phyloP scores from a whole-genome alignment of 1,284 basidiomycete genomes.

The Chiua sp. region DNA sequence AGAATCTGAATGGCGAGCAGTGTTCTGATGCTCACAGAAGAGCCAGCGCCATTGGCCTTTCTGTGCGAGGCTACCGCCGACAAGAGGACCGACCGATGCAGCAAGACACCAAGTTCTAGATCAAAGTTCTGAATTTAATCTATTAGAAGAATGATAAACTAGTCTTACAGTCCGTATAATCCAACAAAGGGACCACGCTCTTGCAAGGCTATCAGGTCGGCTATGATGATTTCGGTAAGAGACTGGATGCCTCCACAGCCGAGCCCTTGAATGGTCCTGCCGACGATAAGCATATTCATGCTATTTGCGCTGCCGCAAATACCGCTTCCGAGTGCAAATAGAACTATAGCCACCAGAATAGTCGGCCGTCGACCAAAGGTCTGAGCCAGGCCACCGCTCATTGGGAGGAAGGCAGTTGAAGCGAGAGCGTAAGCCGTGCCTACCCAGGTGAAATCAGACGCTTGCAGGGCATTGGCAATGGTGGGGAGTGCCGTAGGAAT shows the following conservation, averaged over 20 bases:
- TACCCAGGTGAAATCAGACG: slow-evolving; percentile 42
- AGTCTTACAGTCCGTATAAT: slow-evolving; percentile 24
- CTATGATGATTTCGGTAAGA: slow-evolving; percentile 40
- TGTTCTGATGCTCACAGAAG: slow-evolving; percentile 11
- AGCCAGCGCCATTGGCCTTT: slow-evolving; percentile 21
- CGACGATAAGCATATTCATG: slow-evolving; percentile 45
- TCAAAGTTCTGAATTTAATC: too few relatives aligned
- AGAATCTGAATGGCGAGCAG: not conserved
- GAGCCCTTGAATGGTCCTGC: slow-evolving; percentile 43
- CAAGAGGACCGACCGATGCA: slow-evolving; percentile 16
- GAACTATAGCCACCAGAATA: slow-evolving; percentile 49
- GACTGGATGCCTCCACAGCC: slow-evolving; percentile 44
- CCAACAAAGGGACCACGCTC: slow-evolving; percentile 45
- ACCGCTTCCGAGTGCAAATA: slow-evolving; percentile 37
- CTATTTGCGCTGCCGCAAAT: slow-evolving; percentile 44
- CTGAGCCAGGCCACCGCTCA: slow-evolving; percentile 37
- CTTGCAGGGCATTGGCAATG: slow-evolving; percentile 37
- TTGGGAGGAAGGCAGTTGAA: slow-evolving; percentile 43
- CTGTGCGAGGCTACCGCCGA: slow-evolving; percentile 18
- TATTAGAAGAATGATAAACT: not conserved
- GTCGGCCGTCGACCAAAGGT: slow-evolving; percentile 46
- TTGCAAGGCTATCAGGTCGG: slow-evolving; percentile 44
- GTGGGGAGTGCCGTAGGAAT: slow-evolving; percentile 41
- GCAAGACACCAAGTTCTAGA: slow-evolving; percentile 20
- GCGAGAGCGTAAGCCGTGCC: slow-evolving; percentile 42